These are phyloP conservation scores for Omphalea diandra DNA, from an alignment of 441 rosid genomes.

Conservation along the genomic window DNA sequence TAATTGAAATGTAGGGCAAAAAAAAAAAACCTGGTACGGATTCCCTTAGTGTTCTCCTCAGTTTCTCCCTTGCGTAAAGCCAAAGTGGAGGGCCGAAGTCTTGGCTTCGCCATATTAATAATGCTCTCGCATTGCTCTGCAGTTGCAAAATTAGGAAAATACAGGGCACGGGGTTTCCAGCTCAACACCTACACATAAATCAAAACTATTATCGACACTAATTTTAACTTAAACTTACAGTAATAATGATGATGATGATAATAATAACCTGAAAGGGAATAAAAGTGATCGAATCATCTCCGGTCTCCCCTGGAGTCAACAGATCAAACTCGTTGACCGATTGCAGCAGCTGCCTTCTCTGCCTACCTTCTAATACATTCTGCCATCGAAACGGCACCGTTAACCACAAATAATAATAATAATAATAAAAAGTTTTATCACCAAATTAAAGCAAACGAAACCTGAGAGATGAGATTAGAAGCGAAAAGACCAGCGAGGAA, in stretches of 20 bases:
- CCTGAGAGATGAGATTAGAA: conserved; percentile 48
- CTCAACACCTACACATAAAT: conserved; percentile 51
- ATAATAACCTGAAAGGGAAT: conserved; percentile 63
- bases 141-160: conserved; percentile 57
- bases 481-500: conserved; percentile 49
- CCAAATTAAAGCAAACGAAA: too few species aligned
- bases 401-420: neutral
- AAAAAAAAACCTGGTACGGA: conserved; percentile 76
- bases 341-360: conserved; percentile 29
- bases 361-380: conserved; percentile 23
- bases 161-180: conserved; percentile 65
- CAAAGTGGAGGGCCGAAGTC: conserved; percentile 52
- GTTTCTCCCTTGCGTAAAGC: conserved; percentile 61
- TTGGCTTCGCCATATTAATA: conserved; percentile 45
- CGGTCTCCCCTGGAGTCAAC: conserved; percentile 44
- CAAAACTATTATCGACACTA: neutral
- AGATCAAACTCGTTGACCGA: conserved; percentile 30
- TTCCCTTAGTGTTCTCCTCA: conserved; percentile 34
- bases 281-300: conserved; percentile 44
- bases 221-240: neutral
- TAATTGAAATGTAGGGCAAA: too few species aligned
- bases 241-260: neutral
- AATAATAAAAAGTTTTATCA: neutral
- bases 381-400: conserved; percentile 15
- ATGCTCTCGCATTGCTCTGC: conserved; percentile 55